Evolutionary conservation across 192 early-diverging fungal species (phyloP).

Genomic region (Coemansia sp.): DNA sequence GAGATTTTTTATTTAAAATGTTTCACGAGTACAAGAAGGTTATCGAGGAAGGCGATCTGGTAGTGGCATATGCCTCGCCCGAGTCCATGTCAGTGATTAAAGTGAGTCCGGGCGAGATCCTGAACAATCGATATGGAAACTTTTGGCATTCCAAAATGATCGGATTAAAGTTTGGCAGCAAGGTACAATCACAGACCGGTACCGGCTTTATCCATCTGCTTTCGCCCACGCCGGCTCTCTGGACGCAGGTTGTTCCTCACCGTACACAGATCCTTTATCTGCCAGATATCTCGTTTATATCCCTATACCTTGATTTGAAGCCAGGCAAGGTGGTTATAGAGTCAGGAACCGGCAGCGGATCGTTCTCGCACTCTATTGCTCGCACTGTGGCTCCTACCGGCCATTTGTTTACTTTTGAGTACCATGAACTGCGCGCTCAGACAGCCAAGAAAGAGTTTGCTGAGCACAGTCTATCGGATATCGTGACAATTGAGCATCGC

Average conservation of each 20-base stretch:
- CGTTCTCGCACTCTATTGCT: conserved; percentile 93
- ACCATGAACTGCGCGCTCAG: conserved; percentile 75
- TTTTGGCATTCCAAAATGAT: conserved; percentile 84
- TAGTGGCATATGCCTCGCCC: conserved; percentile 70
- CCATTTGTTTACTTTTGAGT: conserved; percentile 93
- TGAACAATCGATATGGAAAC: conserved; percentile 77
- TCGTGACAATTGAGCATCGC: conserved; percentile 73
- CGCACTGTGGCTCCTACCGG: conserved; percentile 84
- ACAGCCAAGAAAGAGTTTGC: conserved; percentile 73
- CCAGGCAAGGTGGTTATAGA: conserved; percentile 87
- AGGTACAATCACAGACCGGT: conserved; percentile 61
- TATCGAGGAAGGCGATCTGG: conserved; percentile 78
- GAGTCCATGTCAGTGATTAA: conserved; percentile 66
- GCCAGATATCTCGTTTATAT: conserved; percentile 92
- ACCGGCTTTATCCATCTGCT: conserved; percentile 82
- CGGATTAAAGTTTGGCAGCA: conserved; percentile 81
- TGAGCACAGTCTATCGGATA: conserved; percentile 65
- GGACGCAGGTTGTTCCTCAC: conserved; percentile 90
- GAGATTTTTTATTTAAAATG: conserved; percentile 9
- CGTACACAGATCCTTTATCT: conserved; percentile 95
- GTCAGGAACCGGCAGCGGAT: conserved; percentile 93
- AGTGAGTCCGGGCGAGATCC: conserved; percentile 59
- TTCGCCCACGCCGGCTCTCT: conserved; percentile 91
- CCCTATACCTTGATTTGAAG: conserved; percentile 72
- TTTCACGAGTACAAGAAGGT: conserved; percentile 51